These are phyloP conservation scores for Colletotrichum trifolii DNA, from an alignment of 2,329 filamentous ascomycete genomes.

Conservation along the genomic window DNA sequence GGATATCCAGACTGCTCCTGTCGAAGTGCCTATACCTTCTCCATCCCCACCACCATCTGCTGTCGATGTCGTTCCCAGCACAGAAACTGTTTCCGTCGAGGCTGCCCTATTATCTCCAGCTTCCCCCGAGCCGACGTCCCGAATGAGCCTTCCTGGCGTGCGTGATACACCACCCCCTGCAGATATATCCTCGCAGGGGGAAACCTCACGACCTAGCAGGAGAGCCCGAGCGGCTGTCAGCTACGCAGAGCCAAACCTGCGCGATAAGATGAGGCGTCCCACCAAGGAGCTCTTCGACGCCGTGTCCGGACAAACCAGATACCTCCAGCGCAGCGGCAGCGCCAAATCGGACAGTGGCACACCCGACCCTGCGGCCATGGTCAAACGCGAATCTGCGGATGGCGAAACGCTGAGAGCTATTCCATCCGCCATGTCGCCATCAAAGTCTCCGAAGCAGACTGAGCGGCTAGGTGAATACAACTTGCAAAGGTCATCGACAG, in stretches of 20 bases:
- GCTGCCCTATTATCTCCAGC: constrained; percentile 57
- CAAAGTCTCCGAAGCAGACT: background rate
- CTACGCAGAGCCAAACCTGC: constrained; percentile 84
- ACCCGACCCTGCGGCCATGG: constrained; percentile 41
- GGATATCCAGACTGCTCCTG: constrained; percentile 2
- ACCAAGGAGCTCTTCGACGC: constrained; percentile 82
- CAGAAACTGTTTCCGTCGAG: constrained; percentile 50
- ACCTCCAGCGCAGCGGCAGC: constrained; percentile 42
- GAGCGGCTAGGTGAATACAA: constrained; percentile 53
- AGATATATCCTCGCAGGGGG: constrained; percentile 65
- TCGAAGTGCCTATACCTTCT: constrained; percentile 11
- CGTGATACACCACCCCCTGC: constrained; percentile 70
- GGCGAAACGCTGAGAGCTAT: constrained; percentile 47
- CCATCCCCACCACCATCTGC: constrained; percentile 26
- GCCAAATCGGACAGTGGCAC: constrained; percentile 53
- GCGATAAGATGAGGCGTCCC: constrained; percentile 85
- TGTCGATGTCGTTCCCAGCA: constrained; percentile 34
- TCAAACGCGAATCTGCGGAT: constrained; percentile 49
- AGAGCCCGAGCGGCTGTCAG: constrained; percentile 76
- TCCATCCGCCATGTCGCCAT: constrained; percentile 31
- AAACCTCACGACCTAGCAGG: constrained; percentile 73
- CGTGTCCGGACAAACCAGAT: constrained; percentile 72
- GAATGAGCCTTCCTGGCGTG: constrained; percentile 50
- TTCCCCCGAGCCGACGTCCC: constrained; percentile 59
- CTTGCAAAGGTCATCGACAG: constrained; percentile 48